phyloP scores from a whole-genome alignment of 345 rosid species.

The Syzygium grande region DNA sequence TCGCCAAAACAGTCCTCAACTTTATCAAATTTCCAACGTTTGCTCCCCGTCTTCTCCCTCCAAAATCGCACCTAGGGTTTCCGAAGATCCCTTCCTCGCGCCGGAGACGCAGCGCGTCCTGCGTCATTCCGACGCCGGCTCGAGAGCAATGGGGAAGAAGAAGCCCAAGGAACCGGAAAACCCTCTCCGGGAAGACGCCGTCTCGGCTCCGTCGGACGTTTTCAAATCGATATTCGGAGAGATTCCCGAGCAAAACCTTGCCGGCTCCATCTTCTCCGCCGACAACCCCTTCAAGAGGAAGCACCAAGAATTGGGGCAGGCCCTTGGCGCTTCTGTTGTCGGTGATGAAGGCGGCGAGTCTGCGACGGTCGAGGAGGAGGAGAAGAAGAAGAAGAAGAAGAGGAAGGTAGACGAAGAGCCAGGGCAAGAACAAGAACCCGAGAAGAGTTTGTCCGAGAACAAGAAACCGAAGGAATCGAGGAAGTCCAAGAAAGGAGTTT shows the following conservation, averaged over 20 bases:
- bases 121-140: background rate
- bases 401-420: conserved; percentile 2
- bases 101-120: background rate
- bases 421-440: background rate
- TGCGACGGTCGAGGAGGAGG: background rate
- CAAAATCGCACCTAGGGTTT: background rate
- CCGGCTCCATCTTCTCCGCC: conserved; percentile 54
- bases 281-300: conserved; percentile 81
- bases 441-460: background rate
- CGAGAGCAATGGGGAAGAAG: conserved; percentile 26
- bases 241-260: conserved; percentile 6
- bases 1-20: background rate
- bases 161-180: conserved; percentile 13
- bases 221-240: conserved; percentile 38
- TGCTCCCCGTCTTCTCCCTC: background rate
- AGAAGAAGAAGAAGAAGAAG: background rate
- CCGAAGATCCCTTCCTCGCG: background rate
- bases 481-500: conserved; percentile 9
- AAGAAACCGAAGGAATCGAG: conserved; percentile 11
- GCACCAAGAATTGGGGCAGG: conserved; percentile 12
- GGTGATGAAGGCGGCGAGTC: conserved; percentile 7
- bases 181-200: background rate
- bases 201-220: conserved; percentile 18
- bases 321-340: background rate
- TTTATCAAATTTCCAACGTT: background rate